A percentile compares a stretch with the other conserved stretches of the same genome.
Evolutionary conservation across 2,329 filamentous ascomycete species (phyloP).

Genomic region (Colletotrichum sp.): DNA sequence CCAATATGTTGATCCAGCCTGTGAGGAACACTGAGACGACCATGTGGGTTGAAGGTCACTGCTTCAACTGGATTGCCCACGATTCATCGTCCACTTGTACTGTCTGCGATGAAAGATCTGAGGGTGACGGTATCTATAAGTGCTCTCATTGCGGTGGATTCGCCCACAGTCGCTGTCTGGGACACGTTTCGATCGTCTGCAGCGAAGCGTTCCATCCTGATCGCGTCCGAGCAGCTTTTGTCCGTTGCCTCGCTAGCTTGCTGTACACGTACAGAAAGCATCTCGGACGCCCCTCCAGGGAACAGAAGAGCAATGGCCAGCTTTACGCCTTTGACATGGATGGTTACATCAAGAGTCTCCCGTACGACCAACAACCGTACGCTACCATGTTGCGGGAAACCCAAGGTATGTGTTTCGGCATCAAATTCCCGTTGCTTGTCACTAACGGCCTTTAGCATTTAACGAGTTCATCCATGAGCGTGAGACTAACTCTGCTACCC

Average conservation of each 20-base stretch:
- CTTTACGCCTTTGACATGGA: slow-evolving; percentile 69
- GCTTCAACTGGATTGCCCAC: slow-evolving; percentile 68
- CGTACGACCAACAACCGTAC: slow-evolving; percentile 70
- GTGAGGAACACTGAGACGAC: slow-evolving; percentile 80
- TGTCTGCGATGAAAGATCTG: slow-evolving; percentile 77
- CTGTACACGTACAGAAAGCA: slow-evolving; percentile 71
- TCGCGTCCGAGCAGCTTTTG: slow-evolving; percentile 67
- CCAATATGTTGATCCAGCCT: slow-evolving; percentile 79
- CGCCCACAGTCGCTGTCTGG: slow-evolving; percentile 65
- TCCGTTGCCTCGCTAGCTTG: slow-evolving; percentile 68
- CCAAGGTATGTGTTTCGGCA: slow-evolving; percentile 53
- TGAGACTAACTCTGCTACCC: slow-evolving; percentile 66
- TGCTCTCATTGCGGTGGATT: slow-evolving; percentile 69
- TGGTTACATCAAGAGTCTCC: slow-evolving; percentile 68
- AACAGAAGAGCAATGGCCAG: slow-evolving; percentile 65
- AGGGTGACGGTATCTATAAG: slow-evolving; percentile 75
- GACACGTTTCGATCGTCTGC: slow-evolving; percentile 68
- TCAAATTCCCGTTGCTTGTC: background rate
- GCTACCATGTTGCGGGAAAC: slow-evolving; percentile 68
- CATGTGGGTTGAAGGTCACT: slow-evolving; percentile 86
- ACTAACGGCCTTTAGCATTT: slow-evolving; percentile 49
- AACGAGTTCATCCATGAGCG: slow-evolving; percentile 87
- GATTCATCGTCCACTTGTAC: slow-evolving; percentile 70
- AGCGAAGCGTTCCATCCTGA: slow-evolving; percentile 66
- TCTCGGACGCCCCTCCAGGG: slow-evolving; percentile 61